Conservation (phyloP, 1,284 basidiomycete species). For the Sporisorium reilianum region DNA sequence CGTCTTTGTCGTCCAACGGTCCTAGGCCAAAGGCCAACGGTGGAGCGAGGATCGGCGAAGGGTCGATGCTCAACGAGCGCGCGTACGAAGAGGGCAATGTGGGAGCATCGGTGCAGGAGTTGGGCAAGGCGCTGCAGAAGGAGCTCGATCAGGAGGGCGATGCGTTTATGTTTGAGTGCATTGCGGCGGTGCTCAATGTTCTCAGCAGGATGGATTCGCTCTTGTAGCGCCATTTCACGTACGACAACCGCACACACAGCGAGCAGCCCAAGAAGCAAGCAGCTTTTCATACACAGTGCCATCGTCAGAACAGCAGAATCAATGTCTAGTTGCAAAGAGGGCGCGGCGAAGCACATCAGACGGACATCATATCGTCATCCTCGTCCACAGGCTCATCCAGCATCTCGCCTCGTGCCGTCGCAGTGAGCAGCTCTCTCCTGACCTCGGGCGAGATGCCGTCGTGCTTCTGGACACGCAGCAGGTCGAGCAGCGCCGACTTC, state of each 20-base stretch:
- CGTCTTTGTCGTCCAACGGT: constrained; percentile 27
- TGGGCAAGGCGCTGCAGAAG: constrained; percentile 55
- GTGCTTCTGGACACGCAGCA: constrained; percentile 87
- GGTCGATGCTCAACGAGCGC: constrained; percentile 34
- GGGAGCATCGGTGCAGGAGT: constrained; percentile 53
- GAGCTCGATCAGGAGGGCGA: constrained; percentile 54
- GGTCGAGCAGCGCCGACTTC: constrained; percentile 95
- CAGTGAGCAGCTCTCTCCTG: constrained; percentile 79
- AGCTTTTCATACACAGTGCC: constrained; percentile 2
- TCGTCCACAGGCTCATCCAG: constrained; percentile 65
- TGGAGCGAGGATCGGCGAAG: constrained; percentile 44
- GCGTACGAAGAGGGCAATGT: constrained; percentile 30
- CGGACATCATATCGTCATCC: constrained; percentile 58
- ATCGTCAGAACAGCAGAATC: too few relatives aligned
- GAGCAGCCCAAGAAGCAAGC: not conserved
- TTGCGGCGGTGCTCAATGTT: constrained; percentile 64
- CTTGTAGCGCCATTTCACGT: constrained; percentile 26
- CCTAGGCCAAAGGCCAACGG: constrained; percentile 24
- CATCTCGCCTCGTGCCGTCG: constrained; percentile 72
- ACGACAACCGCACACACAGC: not conserved
- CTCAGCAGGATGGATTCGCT: constrained; percentile 63
- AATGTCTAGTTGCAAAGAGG: constrained; percentile 3
- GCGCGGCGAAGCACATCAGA: constrained; percentile 11
- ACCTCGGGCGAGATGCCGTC: constrained; percentile 90
- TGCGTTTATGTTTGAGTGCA: constrained; percentile 60